phyloP scores from a whole-genome alignment of 2,329 filamentous ascomycete genomes.

The Nemania sp. region DNA sequence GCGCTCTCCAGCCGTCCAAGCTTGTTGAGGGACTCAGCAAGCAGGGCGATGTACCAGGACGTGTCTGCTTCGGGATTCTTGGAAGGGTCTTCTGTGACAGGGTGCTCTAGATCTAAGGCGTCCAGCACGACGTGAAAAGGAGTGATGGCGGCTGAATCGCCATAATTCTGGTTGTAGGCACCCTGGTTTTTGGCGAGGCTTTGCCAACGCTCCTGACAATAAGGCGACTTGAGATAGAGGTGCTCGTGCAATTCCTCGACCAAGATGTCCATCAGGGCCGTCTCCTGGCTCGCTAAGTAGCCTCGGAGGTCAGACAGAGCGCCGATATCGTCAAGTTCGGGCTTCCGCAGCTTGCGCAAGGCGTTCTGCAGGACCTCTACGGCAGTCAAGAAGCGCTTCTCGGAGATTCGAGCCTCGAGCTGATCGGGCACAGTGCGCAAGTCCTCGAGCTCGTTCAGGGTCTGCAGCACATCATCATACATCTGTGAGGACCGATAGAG shows the following conservation, averaged over 20 bases:
- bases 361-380: conserved; percentile 92
- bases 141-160: conserved; percentile 50
- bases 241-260: conserved; percentile 98
- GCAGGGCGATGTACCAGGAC: conserved; percentile 86
- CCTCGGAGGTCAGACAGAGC: conserved; percentile 82
- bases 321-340: conserved; percentile 89
- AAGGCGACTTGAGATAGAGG: conserved; percentile 95
- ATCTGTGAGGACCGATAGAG: conserved; percentile 84
- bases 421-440: conserved; percentile 88
- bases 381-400: conserved; percentile 91
- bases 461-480: conserved; percentile 87
- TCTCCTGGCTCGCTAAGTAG: conserved; percentile 93
- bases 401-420: conserved; percentile 90
- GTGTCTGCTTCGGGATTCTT: conserved; percentile 95
- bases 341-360: conserved; percentile 78
- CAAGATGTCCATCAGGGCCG: conserved; percentile 86
- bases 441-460: conserved; percentile 83
- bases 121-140: conserved; percentile 66
- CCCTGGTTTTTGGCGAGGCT: conserved; percentile 71
- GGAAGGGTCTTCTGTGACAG: conserved; percentile 81
- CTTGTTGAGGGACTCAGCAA: conserved; percentile 89
- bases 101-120: conserved; percentile 61
- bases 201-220: conserved; percentile 96
- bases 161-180: conserved; percentile 53
- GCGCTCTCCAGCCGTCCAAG: conserved; percentile 84